Percentiles rank a stretch among this genome's conserved stretches.
phyloP scores from a whole-genome alignment of 306 rosid species.

The Chamaecrista fasciculata region DNA sequence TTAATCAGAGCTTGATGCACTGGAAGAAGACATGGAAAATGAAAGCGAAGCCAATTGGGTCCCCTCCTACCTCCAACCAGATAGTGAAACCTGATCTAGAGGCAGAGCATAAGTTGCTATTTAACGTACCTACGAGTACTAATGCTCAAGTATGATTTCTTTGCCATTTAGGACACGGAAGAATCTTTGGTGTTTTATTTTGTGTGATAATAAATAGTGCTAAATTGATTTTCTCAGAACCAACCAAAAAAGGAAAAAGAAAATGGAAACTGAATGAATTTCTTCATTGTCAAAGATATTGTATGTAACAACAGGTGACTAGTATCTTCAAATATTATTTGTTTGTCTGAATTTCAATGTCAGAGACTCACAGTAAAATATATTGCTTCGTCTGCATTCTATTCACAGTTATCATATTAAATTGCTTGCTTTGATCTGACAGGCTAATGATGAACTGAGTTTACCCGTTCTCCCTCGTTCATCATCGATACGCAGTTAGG shows the following conservation, averaged over 20 bases:
- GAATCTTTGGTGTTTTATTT: background rate
- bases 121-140: too few species aligned
- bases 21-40: slow-evolving; percentile 84
- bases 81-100: slow-evolving; percentile 75
- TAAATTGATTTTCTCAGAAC: background rate
- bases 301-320: background rate
- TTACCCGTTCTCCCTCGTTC: too few species aligned
- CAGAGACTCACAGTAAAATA: too few species aligned
- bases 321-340: background rate
- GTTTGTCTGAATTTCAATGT: too few species aligned
- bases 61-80: slow-evolving; percentile 94
- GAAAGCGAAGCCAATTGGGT: slow-evolving; percentile 79
- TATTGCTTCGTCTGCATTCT: too few species aligned
- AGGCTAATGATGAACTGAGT: too few species aligned
- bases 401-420: too few species aligned
- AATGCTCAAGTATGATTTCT: slow-evolving; percentile 54
- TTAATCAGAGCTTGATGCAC: slow-evolving; percentile 76
- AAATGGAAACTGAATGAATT: background rate
- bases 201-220: background rate
- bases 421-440: too few species aligned
- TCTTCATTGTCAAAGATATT: background rate
- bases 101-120: slow-evolving; percentile 76
- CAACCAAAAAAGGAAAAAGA: background rate
- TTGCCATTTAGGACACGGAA: background rate
- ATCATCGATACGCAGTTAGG: slow-evolving; percentile 67